Evolutionary conservation across 331 rosid species (phyloP).

Genomic region (Rosa hybrid): DNA sequence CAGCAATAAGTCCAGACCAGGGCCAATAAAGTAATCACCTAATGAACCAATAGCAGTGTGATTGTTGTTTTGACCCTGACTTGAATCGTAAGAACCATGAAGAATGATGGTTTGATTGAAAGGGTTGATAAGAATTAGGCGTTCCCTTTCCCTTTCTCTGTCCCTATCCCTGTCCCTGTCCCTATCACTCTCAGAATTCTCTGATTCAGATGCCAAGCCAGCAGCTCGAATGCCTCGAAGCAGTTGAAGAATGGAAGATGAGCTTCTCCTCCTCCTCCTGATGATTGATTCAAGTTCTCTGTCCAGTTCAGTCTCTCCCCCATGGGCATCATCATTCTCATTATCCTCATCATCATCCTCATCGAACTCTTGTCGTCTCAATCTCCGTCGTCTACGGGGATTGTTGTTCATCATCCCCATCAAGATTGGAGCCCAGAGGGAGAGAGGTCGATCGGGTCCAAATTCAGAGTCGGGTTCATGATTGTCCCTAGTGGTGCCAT

Average conservation of each 20-base stretch:
- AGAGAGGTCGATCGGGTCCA: constrained; percentile 67
- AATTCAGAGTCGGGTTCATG: constrained; percentile 40
- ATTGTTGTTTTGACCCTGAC: constrained; percentile 30
- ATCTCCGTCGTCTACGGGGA: constrained; percentile 54
- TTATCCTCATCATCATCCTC: constrained; percentile 33
- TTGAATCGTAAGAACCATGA: constrained; percentile 26
- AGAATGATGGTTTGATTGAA: constrained; percentile 61
- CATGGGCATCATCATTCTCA: constrained; percentile 17
- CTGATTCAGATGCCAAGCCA: constrained; percentile 58
- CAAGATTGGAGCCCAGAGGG: constrained; percentile 75
- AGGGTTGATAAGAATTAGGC: constrained; percentile 61
- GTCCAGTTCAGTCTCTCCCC: constrained; percentile 42
- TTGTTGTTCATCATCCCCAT: constrained; percentile 69
- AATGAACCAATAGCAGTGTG: constrained; percentile 53
- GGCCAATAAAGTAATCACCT: constrained; percentile 72
- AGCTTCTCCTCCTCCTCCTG: constrained; percentile 66
- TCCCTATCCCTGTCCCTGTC: constrained; percentile 25
- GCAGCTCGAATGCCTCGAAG: constrained; percentile 68
- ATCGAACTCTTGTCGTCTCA: constrained; percentile 43
- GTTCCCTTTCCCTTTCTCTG: constrained; percentile 49
- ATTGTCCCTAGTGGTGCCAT: constrained; percentile 27
- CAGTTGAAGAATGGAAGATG: constrained; percentile 60
- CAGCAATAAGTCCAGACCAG: constrained; percentile 66
- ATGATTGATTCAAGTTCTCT: constrained; percentile 49
- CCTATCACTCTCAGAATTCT: constrained; percentile 46